phyloP scores from a whole-genome alignment of 2,329 filamentous ascomycete species.

The Alternaria sp. region DNA sequence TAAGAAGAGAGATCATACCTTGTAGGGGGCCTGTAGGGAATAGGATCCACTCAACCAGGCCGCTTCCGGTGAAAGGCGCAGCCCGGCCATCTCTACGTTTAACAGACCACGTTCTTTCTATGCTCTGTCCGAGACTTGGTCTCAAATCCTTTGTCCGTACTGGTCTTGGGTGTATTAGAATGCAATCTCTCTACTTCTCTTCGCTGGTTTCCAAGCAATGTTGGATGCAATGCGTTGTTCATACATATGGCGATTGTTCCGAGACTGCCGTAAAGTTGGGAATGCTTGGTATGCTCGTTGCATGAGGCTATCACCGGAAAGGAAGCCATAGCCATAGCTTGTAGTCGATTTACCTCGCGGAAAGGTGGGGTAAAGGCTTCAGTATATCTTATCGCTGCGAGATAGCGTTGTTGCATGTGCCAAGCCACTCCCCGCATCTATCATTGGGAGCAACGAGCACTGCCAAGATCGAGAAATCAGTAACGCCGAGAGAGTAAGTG shows the following conservation, averaged over 20 bases:
- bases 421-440: conserved; percentile 1
- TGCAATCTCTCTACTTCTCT: neutral
- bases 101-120: neutral
- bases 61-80: neutral
- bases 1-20: neutral
- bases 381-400: conserved; percentile 9
- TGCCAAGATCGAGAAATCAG: conserved; percentile 1
- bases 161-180: neutral
- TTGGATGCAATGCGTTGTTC: neutral
- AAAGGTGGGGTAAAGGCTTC: conserved; percentile 1
- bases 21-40: neutral
- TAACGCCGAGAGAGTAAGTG: neutral
- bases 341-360: neutral
- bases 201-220: neutral
- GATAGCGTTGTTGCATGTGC: conserved; percentile 8
- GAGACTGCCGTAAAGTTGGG: neutral
- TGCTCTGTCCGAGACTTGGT: neutral
- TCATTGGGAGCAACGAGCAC: neutral
- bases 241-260: neutral
- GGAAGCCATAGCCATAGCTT: neutral
- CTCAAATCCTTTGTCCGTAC: neutral
- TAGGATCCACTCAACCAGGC: neutral
- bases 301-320: neutral
- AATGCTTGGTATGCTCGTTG: conserved; percentile 2
- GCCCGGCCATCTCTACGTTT: neutral